Percentiles rank a stretch among this genome's conserved stretches.
phyloP scores from a whole-genome alignment of 495 filamentous ascomycete species.

The Friedmanniomyces simplex region DNA sequence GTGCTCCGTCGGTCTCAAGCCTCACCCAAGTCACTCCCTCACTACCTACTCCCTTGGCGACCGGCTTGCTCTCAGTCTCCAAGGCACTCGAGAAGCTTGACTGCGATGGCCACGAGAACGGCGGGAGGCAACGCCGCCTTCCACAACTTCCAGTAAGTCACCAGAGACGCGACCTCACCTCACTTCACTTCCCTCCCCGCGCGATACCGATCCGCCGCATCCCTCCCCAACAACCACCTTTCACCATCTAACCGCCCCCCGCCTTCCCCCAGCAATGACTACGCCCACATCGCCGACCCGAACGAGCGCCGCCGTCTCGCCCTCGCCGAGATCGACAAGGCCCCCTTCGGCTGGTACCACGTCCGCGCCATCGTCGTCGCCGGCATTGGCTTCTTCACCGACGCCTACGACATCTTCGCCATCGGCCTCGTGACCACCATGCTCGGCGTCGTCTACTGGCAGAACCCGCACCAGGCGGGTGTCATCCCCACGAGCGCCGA shows the following conservation, averaged over 20 bases:
- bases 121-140: conserved; percentile 24
- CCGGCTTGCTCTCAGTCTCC: neutral
- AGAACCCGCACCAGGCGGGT: conserved; percentile 27
- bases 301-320: conserved; percentile 65
- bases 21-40: conserved; percentile 9
- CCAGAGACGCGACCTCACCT: neutral
- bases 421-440: conserved; percentile 53
- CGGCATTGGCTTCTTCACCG: conserved; percentile 80
- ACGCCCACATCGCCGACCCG: conserved; percentile 55
- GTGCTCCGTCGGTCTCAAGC: neutral
- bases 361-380: conserved; percentile 64
- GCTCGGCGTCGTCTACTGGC: conserved; percentile 65
- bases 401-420: conserved; percentile 73
- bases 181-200: too few species aligned
- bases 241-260: too few species aligned
- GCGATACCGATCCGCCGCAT: too few species aligned
- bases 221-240: too few species aligned
- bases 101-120: conserved; percentile 16
- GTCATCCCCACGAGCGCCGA: conserved; percentile 51
- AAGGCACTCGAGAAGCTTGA: neutral
- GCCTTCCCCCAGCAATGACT: conserved; percentile 35
- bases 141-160: conserved; percentile 15
- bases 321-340: conserved; percentile 69
- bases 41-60: too few species aligned
- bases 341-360: conserved; percentile 72